phyloP scores from a whole-genome alignment of 805 yeast species.

The Pichia eremophila region DNA sequence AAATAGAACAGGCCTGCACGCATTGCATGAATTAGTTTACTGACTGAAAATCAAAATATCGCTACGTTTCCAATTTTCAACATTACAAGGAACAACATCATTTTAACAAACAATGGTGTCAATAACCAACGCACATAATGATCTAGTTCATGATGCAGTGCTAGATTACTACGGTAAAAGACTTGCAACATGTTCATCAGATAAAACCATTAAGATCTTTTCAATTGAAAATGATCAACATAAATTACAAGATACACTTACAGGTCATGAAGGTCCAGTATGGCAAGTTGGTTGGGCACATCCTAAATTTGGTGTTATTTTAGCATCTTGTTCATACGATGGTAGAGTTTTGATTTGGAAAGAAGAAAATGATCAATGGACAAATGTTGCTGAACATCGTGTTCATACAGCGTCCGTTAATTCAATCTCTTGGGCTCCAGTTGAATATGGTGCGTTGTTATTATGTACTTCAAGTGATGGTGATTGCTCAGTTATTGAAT shows the following conservation, averaged over 20 bases:
- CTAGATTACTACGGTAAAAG: constrained; percentile 94
- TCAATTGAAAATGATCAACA: constrained; percentile 74
- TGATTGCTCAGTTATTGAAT: constrained; percentile 79
- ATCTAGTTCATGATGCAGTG: constrained; percentile 92
- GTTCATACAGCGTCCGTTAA: constrained; percentile 92
- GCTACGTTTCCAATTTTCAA: too few species aligned
- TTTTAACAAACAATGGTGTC: constrained; percentile 43
- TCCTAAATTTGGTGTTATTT: constrained; percentile 90
- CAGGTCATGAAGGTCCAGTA: constrained; percentile 96
- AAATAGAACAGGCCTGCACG: too few species aligned
- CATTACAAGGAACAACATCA: background rate
- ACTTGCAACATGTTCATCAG: constrained; percentile 92
- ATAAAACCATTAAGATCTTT: constrained; percentile 89
- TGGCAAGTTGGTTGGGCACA: constrained; percentile 99
- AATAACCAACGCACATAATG: constrained; percentile 85
- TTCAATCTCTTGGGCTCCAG: constrained; percentile 95
- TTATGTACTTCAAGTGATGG: constrained; percentile 93
- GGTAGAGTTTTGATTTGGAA: constrained; percentile 94
- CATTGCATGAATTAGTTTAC: too few species aligned
- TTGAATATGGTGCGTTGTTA: constrained; percentile 87
- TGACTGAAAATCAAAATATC: too few species aligned
- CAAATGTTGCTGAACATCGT: constrained; percentile 74
- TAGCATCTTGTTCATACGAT: constrained; percentile 93
- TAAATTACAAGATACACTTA: constrained; percentile 70
- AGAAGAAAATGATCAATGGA: constrained; percentile 85